These are phyloP conservation scores for Microcos paniculata DNA, from an alignment of 345 rosid genomes.

Conservation along the genomic window DNA sequence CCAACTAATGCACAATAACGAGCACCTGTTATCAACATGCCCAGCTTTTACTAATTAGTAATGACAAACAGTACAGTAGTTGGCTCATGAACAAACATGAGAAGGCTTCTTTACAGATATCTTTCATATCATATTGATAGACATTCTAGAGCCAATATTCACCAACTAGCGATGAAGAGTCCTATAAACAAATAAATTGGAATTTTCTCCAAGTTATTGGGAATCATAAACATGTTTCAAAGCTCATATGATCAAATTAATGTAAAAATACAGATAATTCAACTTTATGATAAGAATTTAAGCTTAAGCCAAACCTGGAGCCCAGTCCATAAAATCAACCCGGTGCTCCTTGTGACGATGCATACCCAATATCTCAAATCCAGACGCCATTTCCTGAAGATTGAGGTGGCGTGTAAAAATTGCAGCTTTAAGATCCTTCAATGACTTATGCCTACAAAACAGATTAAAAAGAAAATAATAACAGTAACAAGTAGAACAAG, in stretches of 20 bases:
- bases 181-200: background rate
- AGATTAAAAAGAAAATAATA: constrained; percentile 2
- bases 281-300: constrained; percentile 1
- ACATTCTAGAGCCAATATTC: background rate
- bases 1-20: constrained; percentile 91
- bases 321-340: constrained; percentile 94
- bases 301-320: constrained; percentile 67
- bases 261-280: background rate
- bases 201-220: background rate
- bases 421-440: constrained; percentile 84
- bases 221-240: background rate
- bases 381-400: constrained; percentile 78
- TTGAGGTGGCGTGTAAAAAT: constrained; percentile 63
- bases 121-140: background rate
- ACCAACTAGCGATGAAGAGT: background rate
- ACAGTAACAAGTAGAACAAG: background rate
- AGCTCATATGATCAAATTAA: background rate
- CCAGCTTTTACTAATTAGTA: constrained; percentile 19
- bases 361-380: constrained; percentile 78
- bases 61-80: constrained; percentile 3
- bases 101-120: background rate
- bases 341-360: constrained; percentile 92
- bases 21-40: constrained; percentile 57
- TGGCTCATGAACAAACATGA: background rate
- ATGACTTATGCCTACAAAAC: constrained; percentile 70